These are phyloP conservation scores for Phytophthora brassicae DNA, from an alignment of 352 stramenopile genomes.

Conservation along the genomic window DNA sequence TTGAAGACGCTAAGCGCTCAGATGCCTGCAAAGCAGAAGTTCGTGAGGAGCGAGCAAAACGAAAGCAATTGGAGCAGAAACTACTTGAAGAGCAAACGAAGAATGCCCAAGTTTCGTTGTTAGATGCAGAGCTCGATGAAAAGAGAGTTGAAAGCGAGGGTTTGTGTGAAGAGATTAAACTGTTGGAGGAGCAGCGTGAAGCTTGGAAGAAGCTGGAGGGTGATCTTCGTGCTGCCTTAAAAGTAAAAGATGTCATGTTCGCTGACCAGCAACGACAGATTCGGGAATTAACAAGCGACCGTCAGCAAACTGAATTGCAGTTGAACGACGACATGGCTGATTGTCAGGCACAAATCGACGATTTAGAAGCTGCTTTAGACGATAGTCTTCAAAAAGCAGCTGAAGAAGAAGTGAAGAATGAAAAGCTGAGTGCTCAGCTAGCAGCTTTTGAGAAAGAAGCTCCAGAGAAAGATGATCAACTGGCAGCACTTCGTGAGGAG, in stretches of 20 bases:
- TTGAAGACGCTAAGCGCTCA: slow-evolving; percentile 42
- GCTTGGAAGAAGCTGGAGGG: slow-evolving; percentile 50
- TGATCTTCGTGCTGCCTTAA: slow-evolving; percentile 55
- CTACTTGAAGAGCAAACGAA: slow-evolving; percentile 30
- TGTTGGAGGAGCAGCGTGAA: slow-evolving; percentile 19
- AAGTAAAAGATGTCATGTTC: slow-evolving; percentile 78
- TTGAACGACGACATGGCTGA: slow-evolving; percentile 55
- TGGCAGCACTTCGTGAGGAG: slow-evolving; percentile 17
- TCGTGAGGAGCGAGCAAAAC: slow-evolving; percentile 21
- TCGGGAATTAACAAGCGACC: slow-evolving; percentile 36
- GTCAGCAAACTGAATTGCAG: slow-evolving; percentile 36
- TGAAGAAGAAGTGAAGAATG: slow-evolving; percentile 38
- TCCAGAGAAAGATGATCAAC: slow-evolving; percentile 21
- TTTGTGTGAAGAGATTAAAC: slow-evolving; percentile 30
- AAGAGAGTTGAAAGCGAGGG: slow-evolving; percentile 13
- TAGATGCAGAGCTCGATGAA: slow-evolving; percentile 34
- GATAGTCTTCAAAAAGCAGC: slow-evolving; percentile 50
- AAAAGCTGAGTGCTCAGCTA: slow-evolving; percentile 26
- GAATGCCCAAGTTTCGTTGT: slow-evolving; percentile 5
- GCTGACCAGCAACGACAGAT: slow-evolving; percentile 64
- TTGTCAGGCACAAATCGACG: slow-evolving; percentile 53
- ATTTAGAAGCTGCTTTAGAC: slow-evolving; percentile 61
- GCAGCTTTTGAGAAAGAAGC: slow-evolving; percentile 19
- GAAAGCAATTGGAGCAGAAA: slow-evolving; percentile 35
- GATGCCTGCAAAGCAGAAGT: slow-evolving; percentile 54